Conservation (phyloP, 768 basidiomycete genomes). For the Gymnopilus dilepis region DNA sequence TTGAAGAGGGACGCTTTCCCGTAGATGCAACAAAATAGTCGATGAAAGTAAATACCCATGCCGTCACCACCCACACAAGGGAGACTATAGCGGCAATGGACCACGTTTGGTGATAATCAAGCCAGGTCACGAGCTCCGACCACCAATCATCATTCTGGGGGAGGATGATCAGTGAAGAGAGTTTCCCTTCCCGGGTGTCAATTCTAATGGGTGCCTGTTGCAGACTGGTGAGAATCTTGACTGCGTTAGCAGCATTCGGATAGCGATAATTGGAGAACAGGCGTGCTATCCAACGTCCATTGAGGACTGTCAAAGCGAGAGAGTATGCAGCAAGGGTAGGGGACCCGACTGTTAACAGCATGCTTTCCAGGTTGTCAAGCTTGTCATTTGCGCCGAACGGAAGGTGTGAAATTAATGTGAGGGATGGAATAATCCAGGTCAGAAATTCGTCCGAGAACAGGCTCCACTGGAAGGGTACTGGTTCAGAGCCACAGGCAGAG, state of each 20-base stretch:
- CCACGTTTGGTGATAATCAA: constrained; percentile 44
- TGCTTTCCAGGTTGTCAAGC: constrained; percentile 47
- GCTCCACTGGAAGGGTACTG: constrained; percentile 36
- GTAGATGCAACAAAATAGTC: constrained; percentile 35
- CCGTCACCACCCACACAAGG: constrained; percentile 50
- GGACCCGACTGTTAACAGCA: constrained; percentile 49
- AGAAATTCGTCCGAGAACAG: constrained; percentile 44
- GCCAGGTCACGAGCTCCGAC: constrained; percentile 33
- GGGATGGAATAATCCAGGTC: constrained; percentile 52
- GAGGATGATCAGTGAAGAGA: constrained; percentile 48
- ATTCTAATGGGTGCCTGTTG: constrained; percentile 48
- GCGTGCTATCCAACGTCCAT: constrained; percentile 46
- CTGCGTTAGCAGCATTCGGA: constrained; percentile 36
- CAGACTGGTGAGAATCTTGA: constrained; percentile 40
- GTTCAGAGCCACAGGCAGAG: constrained; percentile 30
- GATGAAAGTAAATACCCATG: constrained; percentile 46
- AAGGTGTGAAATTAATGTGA: constrained; percentile 54
- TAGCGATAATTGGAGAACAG: constrained; percentile 35
- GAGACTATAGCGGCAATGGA: constrained; percentile 42
- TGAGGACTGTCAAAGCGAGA: constrained; percentile 46
- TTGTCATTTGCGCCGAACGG: constrained; percentile 48
- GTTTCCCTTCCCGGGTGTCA: constrained; percentile 28
- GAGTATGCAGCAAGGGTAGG: constrained; percentile 53
- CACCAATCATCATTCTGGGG: constrained; percentile 50
- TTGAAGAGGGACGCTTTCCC: constrained; percentile 40